Percentiles rank a stretch among this genome's conserved stretches.
These are phyloP conservation scores for Ogataea hybrid DNA, from an alignment of 1,139 yeast species.

Conservation along the genomic window DNA sequence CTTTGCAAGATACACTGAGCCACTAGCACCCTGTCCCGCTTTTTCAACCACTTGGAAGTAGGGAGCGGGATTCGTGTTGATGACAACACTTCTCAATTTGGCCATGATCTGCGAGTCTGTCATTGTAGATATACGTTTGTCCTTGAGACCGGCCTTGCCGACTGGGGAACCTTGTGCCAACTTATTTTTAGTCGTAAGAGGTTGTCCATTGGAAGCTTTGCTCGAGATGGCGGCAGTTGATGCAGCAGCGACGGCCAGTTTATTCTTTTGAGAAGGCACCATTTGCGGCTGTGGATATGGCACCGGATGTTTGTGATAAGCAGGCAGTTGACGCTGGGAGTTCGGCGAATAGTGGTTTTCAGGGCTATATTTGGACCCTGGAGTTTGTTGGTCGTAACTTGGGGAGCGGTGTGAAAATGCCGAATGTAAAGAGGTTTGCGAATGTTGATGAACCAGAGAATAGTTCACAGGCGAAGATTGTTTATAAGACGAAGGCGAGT, in stretches of 20 bases:
- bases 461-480: conserved; percentile 5
- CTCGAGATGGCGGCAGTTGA: conserved; percentile 26
- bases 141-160: conserved; percentile 34
- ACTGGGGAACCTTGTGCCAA: conserved; percentile 25
- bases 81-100: conserved; percentile 80
- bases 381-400: conserved; percentile 8
- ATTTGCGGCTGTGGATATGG: conserved; percentile 17
- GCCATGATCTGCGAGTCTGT: conserved; percentile 84
- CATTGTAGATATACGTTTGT: conserved; percentile 65
- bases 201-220: conserved; percentile 17
- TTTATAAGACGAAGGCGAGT: conserved; percentile 4
- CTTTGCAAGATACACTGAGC: conserved; percentile 89
- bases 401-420: conserved; percentile 7
- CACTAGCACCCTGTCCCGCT: conserved; percentile 99
- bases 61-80: conserved; percentile 81
- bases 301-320: conserved; percentile 11
- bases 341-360: conserved; percentile 17
- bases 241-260: conserved; percentile 30
- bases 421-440: conserved; percentile 7
- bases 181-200: conserved; percentile 18
- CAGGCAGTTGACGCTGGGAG: conserved; percentile 22
- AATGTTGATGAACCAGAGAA: neutral
- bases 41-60: conserved; percentile 84
- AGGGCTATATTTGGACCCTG: conserved; percentile 10
- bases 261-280: conserved; percentile 13